Evolutionary conservation across 805 yeast genomes (phyloP).

Genomic region (Lipomyces yamadae): DNA sequence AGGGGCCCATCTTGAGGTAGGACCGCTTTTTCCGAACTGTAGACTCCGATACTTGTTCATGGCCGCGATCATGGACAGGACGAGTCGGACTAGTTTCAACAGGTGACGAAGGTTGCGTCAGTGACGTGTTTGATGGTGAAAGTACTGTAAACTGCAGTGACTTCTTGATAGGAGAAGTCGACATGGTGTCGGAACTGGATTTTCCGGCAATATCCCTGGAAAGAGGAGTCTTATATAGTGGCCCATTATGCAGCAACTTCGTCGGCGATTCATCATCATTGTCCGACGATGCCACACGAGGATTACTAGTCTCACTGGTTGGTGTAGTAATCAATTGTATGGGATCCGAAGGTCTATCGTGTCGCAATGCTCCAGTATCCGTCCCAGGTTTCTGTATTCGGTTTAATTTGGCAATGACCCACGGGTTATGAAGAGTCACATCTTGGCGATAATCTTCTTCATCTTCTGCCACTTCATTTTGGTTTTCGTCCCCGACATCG

Average conservation of each 20-base stretch:
- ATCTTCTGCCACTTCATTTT: background rate
- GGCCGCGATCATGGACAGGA: background rate
- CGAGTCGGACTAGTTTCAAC: background rate
- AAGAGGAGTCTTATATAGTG: background rate
- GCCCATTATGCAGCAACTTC: background rate
- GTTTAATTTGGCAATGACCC: slow-evolving; percentile 17
- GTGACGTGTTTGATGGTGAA: background rate
- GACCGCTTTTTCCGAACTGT: background rate
- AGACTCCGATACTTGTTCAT: background rate
- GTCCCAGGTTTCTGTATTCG: slow-evolving; percentile 3
- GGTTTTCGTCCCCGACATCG: no score
- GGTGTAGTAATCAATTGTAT: background rate
- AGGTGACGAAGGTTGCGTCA: background rate
- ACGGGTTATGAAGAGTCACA: slow-evolving; percentile 16
- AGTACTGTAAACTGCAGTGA: background rate
- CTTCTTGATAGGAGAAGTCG: background rate
- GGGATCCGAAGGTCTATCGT: background rate
- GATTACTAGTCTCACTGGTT: background rate
- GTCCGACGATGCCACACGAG: background rate
- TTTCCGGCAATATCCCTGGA: background rate
- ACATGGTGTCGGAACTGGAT: background rate
- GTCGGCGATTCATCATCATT: background rate
- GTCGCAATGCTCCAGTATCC: background rate
- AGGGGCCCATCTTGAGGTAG: background rate
- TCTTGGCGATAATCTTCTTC: slow-evolving; percentile 9